phyloP scores from a whole-genome alignment of 768 basidiomycete species.

The Leucogyrophana mollusca region DNA sequence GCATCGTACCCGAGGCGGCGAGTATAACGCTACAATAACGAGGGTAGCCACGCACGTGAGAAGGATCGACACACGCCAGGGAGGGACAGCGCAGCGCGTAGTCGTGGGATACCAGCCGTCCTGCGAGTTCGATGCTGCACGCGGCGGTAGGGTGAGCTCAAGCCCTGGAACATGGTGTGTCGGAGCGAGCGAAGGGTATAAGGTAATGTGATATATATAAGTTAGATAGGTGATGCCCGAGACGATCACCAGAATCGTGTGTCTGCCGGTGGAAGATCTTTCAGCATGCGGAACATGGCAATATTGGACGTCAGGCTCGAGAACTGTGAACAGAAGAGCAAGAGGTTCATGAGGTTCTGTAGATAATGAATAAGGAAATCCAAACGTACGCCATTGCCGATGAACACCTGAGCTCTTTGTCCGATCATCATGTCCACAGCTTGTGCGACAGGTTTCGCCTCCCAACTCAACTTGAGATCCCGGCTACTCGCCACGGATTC shows the following conservation, averaged over 20 bases:
- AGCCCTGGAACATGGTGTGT: no score
- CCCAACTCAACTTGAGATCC: conserved; percentile 51
- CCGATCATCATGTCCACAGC: conserved; percentile 70
- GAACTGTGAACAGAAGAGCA: conserved; percentile 28
- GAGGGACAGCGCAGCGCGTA: no score
- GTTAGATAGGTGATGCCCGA: background rate
- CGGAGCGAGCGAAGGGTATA: background rate
- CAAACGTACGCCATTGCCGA: conserved; percentile 67
- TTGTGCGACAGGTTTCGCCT: conserved; percentile 56
- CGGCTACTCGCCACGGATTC: conserved; percentile 50
- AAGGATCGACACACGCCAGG: no score
- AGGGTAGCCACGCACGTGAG: no score
- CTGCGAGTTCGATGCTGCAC: no score
- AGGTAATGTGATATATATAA: background rate
- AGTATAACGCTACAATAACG: no score
- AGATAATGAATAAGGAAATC: background rate
- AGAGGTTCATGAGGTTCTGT: background rate
- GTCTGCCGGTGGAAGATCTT: conserved; percentile 31
- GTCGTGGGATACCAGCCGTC: no score
- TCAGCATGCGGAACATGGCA: conserved; percentile 42
- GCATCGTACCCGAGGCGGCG: no score
- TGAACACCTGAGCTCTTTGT: conserved; percentile 58
- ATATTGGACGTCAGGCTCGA: conserved; percentile 49
- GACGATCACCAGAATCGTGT: conserved; percentile 39
- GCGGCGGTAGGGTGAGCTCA: no score